These are phyloP conservation scores for Hortaea sp. DNA, from an alignment of 2,329 filamentous ascomycete genomes.

Conservation along the genomic window DNA sequence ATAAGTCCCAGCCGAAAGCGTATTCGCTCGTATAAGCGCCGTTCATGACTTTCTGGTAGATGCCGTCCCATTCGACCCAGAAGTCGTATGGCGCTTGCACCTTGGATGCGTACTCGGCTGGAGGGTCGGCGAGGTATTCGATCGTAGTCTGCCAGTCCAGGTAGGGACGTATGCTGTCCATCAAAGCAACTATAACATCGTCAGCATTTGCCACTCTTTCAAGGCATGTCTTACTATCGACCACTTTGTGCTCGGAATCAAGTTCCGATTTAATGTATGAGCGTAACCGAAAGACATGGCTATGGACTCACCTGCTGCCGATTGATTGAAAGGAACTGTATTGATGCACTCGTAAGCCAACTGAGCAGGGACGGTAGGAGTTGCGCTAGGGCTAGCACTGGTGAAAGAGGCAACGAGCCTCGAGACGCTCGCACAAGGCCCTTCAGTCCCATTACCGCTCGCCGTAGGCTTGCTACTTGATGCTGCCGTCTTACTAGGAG, in stretches of 20 bases:
- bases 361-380: slow-evolving; percentile 32
- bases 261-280: not conserved
- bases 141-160: slow-evolving; percentile 38
- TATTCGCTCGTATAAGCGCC: slow-evolving; percentile 32
- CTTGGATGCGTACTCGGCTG: slow-evolving; percentile 36
- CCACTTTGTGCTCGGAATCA: slow-evolving; percentile 1
- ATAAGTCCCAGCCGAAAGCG: slow-evolving; percentile 42
- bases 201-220: slow-evolving; percentile 8
- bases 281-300: not conserved
- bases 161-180: slow-evolving; percentile 36
- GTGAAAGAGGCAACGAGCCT: slow-evolving; percentile 15
- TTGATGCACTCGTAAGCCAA: slow-evolving; percentile 38
- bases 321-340: slow-evolving; percentile 36
- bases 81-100: slow-evolving; percentile 35
- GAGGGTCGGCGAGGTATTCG: slow-evolving; percentile 35
- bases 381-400: slow-evolving; percentile 13
- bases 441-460: not conserved
- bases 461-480: not conserved
- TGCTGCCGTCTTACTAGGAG: not conserved
- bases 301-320: slow-evolving; percentile 14
- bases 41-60: slow-evolving; percentile 29
- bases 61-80: slow-evolving; percentile 28
- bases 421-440: slow-evolving; percentile 18
- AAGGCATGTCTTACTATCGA: not conserved
- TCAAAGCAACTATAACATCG: slow-evolving; percentile 23